Percentiles rank a stretch among this genome's conserved stretches.
phyloP scores from a whole-genome alignment of 108 stramenopile species.

The Cyclotella atomus region DNA sequence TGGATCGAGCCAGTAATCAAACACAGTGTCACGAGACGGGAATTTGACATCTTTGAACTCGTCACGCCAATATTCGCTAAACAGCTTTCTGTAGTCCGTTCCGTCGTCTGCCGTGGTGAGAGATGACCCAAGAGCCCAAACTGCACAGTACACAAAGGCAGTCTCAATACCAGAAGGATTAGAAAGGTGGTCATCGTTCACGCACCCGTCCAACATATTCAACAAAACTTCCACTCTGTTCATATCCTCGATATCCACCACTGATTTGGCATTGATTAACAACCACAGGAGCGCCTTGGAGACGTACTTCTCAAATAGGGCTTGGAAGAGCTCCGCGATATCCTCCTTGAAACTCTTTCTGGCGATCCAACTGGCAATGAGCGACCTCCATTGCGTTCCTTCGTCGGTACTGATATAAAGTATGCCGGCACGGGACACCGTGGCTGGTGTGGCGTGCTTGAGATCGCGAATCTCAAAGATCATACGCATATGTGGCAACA shows the following conservation, averaged over 20 bases:
- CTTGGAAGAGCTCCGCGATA: constrained; percentile 17
- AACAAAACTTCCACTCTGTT: constrained; percentile 67
- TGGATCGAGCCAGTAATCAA: constrained; percentile 87
- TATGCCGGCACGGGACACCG: constrained; percentile 85
- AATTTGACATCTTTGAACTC: constrained; percentile 81
- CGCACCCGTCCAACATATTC: constrained; percentile 72
- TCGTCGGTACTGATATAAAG: constrained; percentile 81
- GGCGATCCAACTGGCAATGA: constrained; percentile 72
- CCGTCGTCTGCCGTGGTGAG: constrained; percentile 72
- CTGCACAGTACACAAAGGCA: constrained; percentile 73
- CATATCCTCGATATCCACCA: constrained; percentile 72
- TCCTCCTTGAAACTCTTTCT: constrained; percentile 46
- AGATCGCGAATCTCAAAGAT: constrained; percentile 90
- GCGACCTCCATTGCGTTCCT: constrained; percentile 82
- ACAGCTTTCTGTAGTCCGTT: constrained; percentile 75
- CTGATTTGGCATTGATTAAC: constrained; percentile 40
- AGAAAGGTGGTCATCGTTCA: constrained; percentile 52
- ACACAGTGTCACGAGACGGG: constrained; percentile 81
- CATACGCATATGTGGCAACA: constrained; percentile 84
- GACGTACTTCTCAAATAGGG: constrained; percentile 54
- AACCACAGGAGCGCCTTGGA: constrained; percentile 39
- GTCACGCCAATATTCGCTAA: constrained; percentile 76
- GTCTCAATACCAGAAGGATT: constrained; percentile 59
- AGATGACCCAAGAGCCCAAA: constrained; percentile 81
- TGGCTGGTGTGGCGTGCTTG: constrained; percentile 83